Evolutionary conservation across 805 yeast species (phyloP), one percentile per base, ranked within the genome.

Genomic region (Wickerhamomyces pijperi): DNA sequence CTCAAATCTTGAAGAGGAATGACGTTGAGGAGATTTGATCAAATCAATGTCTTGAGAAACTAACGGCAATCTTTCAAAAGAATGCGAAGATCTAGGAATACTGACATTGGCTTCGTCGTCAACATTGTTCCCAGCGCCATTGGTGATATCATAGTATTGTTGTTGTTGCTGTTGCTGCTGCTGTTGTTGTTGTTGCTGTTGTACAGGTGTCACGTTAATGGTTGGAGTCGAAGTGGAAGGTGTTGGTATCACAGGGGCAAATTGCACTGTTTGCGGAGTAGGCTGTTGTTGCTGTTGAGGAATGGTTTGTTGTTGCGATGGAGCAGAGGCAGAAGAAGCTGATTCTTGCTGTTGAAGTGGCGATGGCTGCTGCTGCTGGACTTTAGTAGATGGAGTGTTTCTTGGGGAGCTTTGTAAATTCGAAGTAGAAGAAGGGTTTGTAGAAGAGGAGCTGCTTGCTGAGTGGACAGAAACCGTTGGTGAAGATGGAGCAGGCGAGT

Each of bases 1-100:
- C 59, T 88, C 97, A 49, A 92, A 86, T 48, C 96, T 71, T 28
- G 95, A 84, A 21, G 94, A 83, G 38, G 90, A 82, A 58, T 90
- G 97, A 55, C 97, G 76, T 54, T 83, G 86, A 18, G 97, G 96
- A 2, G 82, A 72, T 56, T 78, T 72, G 38, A 88, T 81, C 49
- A 88, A 70, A 53, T 88, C 97, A 42, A 88, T 70, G 48, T 84
- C 85, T 44, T 73, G 68, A 48, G 82, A 67, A 28, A 82, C 81
- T 3, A 80, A 67, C 7, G 76, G 72, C 40, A 76, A 60, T 50
- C 73, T 67, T 53, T 69, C 84, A 53, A 70, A 68, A 25, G 74
- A 72, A 49, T 68, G 74, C 29, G 76, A 64, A 9, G 70, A 60
- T 35, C 64, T 58, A 41, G 71, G 67, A 42, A 62, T 60, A 37